phyloP scores from a whole-genome alignment of 495 filamentous ascomycete species.

The Neurospora tetrasperma region DNA sequence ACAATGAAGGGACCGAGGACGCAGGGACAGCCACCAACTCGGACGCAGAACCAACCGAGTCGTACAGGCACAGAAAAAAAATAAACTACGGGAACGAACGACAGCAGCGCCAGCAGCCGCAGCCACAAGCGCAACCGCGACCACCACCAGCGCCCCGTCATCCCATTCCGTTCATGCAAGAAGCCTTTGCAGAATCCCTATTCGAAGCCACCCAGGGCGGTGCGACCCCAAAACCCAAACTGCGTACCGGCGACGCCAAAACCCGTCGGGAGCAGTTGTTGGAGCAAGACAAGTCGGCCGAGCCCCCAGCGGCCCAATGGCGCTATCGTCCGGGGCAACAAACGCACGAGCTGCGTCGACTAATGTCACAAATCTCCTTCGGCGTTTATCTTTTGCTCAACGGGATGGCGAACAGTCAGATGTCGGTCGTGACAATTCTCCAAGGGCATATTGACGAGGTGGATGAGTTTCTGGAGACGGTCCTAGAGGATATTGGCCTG shows the following conservation, averaged over 20 bases:
- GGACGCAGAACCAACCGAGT: slow-evolving; percentile 6
- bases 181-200: slow-evolving; percentile 88
- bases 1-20: slow-evolving; percentile 4
- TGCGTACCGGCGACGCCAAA: slow-evolving; percentile 51
- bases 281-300: slow-evolving; percentile 48
- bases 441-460: slow-evolving; percentile 89
- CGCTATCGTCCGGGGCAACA: slow-evolving; percentile 51
- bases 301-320: slow-evolving; percentile 62
- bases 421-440: slow-evolving; percentile 78
- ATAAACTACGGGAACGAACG: background rate
- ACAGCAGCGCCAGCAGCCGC: background rate
- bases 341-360: slow-evolving; percentile 80
- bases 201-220: slow-evolving; percentile 50
- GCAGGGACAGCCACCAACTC: slow-evolving; percentile 1
- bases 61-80: slow-evolving; percentile 2
- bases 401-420: slow-evolving; percentile 75
- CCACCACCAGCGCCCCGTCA: slow-evolving; percentile 21
- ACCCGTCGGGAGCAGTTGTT: slow-evolving; percentile 58
- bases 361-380: slow-evolving; percentile 87
- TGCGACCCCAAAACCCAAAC: slow-evolving; percentile 35
- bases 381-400: slow-evolving; percentile 84
- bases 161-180: slow-evolving; percentile 78
- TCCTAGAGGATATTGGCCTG: slow-evolving; percentile 76
- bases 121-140: slow-evolving; percentile 4
- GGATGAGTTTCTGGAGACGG: slow-evolving; percentile 78